Evolutionary conservation across 1,284 basidiomycete species (phyloP), one percentile per base, ranked within the genome.

Genomic region (Psilocybe mexicana): DNA sequence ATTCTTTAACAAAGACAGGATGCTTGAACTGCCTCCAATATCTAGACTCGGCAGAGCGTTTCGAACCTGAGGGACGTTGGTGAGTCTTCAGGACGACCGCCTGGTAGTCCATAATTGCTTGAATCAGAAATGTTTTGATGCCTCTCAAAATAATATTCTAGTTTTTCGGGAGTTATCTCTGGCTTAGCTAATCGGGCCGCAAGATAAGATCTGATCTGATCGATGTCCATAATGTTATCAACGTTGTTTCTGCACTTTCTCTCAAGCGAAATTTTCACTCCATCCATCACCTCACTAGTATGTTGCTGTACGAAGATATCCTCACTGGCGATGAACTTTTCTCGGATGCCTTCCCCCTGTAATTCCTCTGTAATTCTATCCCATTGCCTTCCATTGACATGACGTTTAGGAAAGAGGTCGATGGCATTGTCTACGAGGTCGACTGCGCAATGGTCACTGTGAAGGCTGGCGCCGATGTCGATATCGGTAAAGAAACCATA

Each of bases 1-100:
- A 95, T 77, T 96, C 93, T 75, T 96, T 96, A 74, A 98, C 85
- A 73, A 95, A 94, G 2, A 94, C 88, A 11, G 93, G 92, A 58
- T 92, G 81, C 69, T 88, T 92, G 74, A 90, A 93, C 66, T 87
- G 84, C 48, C 90, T 80, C 91, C 90, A 94, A 70, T 90, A 85
- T 62, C 88, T 79, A 1, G 90, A 90, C 69, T 93, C 92, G 45
- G 86, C 70, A 56, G 77, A 83, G 65, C 85, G 87, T 67, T 83
- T 86, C 8, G 80, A 74, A n/a, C 79, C 70, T 7, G 83, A 76
- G 6, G 83, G 82, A 6, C 82, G 79, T 6, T 84, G 74, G 63
- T 84, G 83, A 61, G 81, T 74, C 67, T 85, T 83, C 55, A 90
- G 77, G 55, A 86, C 74, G 59, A 90, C 83, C n/a, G 90, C 84